Evolutionary conservation across 768 basidiomycete genomes (phyloP), one percentile per base, ranked within the genome.

Genomic region (Suillus variegatus): DNA sequence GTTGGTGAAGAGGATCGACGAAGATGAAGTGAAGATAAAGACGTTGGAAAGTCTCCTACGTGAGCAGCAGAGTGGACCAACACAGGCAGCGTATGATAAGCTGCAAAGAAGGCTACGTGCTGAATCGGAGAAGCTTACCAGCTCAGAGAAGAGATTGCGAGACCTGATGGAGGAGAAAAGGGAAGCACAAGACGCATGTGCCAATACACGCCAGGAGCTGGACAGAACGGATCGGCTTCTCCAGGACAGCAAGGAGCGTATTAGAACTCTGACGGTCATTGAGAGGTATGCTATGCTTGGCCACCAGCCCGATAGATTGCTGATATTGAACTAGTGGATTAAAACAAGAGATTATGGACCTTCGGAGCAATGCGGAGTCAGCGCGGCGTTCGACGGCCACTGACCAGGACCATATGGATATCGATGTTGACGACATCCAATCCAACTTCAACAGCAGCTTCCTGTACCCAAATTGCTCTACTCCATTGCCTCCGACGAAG

Each of bases 21-120:
- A 90, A 70, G 90, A 92, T 67, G 88, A 88, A 57, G 86, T 84
- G 6, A 89, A 86, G 75, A 87, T 91, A 43, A 75, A 78, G 4
- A 82, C 85, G 3, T 71, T 92, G 64, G 87, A 90, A 71, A 75
- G 73, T 54, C 75, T 85, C 74, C 71, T 85, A 3, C 73, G 78
- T 28, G 81, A 81, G 38, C 72, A 78, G n/a, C 76, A 80, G 28
- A 74, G 80, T 54, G 63, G 78, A 12, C 63, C 69, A 18, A 71
- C 51, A 55, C 75, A 80, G 64, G 68, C 72, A n/a, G 72, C 78
- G 66, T 78, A 80, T 65, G 78, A 82, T 41, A 82, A 78, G 55
- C 67, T 87, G 47, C 77, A 77, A 66, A 70, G 69, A 43, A 78
- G 78, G 49, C 72, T 89, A 47, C 75, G 76, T 51, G 74, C 73